Conservation (phyloP, 148 eudicot genomes). For the Polygonum aviculare region DNA sequence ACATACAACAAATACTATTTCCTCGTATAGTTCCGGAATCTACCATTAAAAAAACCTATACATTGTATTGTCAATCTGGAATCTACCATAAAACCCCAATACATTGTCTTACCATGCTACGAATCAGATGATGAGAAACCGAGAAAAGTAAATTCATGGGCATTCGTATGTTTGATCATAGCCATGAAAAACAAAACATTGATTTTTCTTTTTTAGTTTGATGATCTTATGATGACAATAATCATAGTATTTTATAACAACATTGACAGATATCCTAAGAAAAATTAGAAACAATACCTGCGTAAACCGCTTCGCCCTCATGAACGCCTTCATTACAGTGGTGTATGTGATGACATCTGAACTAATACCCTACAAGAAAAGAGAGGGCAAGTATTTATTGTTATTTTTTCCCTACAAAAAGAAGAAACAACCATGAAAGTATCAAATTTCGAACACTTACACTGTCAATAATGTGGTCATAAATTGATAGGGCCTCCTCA, state of each 20-base stretch:
- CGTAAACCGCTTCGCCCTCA: constrained; percentile 65
- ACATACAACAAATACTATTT: constrained; percentile 76
- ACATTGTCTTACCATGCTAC: background rate
- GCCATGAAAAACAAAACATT: too few species aligned
- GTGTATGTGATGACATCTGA: constrained; percentile 86
- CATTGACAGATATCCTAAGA: too few species aligned
- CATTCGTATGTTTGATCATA: background rate
- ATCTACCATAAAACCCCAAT: too few species aligned
- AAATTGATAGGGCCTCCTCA: constrained; percentile 75
- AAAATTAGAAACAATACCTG: too few species aligned
- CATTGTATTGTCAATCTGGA: too few species aligned
- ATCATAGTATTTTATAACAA: too few species aligned
- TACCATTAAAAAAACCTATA: constrained; percentile 18
- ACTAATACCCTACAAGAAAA: constrained; percentile 52
- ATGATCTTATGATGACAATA: too few species aligned
- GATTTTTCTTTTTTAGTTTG: too few species aligned
- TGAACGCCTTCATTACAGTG: constrained; percentile 84
- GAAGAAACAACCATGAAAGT: background rate
- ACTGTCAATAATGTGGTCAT: constrained; percentile 63
- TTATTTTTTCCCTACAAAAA: background rate
- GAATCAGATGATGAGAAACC: background rate
- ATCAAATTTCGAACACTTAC: constrained; percentile 28
- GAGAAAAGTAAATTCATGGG: background rate
- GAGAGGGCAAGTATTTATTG: background rate
- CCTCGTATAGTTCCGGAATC: constrained; percentile 66